Base-by-base conservation (phyloP, 108 stramenopile species). In the Craspedostauros australis region DNA sequence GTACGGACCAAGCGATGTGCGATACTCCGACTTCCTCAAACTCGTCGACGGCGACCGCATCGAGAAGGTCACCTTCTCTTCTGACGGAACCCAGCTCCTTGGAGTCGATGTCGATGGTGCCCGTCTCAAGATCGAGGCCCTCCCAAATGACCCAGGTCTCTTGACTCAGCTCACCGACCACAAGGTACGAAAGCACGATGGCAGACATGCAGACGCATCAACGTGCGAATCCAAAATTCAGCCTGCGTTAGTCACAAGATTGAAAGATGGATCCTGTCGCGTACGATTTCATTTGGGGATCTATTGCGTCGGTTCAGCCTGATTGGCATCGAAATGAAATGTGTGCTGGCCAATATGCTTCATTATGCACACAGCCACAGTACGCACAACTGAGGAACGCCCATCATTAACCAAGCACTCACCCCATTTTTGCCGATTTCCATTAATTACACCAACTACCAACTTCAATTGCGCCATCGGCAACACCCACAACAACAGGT, bases 121-220 rank as follows among this genome's bases (percentile, higher is more conserved):
- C 8, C 83, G 96, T 33, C 59, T 94, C 54, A 78, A 88, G 54
- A 73, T 97, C 50, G 88, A 94, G 42, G 70, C 87, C 23, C 84
- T 97, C 30, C 94, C 94, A 36, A 93, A 94, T 42, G 96, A 97
- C 50, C 94, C 94, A 30, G 92, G 92, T 46, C 86, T 95, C 20
- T 54, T 95, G 30, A 81, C 84, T 29, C 75, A 86, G 56, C 85
- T 97, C 24, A 94, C 91, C 1, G 42, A 55, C 14, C 92, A 95
- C 80, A 93, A 94, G 88, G 77, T 79, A 55, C 32, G 65, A n/a
- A n/a, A n/a, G n/a, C n/a, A n/a, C n/a, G n/a, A n/a, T n/a, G n/a
- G n/a, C n/a, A n/a, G n/a, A n/a, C n/a, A n/a, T n/a, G n/a, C n/a
- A n/a, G n/a, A n/a, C n/a, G n/a, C n/a, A n/a, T n/a, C n/a, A n/a